phyloP scores from a whole-genome alignment of 208 protist species.

The Novymonas esmeraldas region DNA sequence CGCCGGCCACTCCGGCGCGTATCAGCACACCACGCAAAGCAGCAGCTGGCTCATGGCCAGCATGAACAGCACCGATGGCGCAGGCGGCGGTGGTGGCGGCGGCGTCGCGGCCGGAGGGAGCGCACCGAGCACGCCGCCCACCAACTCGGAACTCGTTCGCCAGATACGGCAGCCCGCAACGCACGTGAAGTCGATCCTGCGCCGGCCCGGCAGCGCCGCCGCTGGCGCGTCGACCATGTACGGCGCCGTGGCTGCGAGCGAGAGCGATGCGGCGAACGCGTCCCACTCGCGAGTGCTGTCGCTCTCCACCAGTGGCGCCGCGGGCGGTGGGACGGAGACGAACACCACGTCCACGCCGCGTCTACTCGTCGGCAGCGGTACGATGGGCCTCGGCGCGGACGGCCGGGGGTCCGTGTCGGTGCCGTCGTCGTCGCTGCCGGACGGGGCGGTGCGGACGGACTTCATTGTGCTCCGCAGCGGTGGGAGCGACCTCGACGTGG shows the following conservation, averaged over 20 bases:
- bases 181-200: slow-evolving; percentile 31
- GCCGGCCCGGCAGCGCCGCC: slow-evolving; percentile 5
- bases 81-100: neutral
- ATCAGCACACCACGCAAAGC: neutral
- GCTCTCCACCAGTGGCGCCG: slow-evolving; percentile 4
- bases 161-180: slow-evolving; percentile 23
- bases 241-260: neutral
- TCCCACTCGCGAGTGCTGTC: slow-evolving; percentile 11
- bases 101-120: neutral
- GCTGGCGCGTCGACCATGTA: neutral
- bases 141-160: slow-evolving; percentile 29
- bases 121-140: neutral
- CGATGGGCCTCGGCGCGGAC: neutral
- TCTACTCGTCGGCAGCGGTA: neutral
- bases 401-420: neutral
- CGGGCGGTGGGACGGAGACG: neutral
- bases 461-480: slow-evolving; percentile 20
- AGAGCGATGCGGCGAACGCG: neutral
- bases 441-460: slow-evolving; percentile 21
- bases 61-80: neutral
- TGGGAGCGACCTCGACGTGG: neutral
- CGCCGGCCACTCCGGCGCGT: too few relatives aligned
- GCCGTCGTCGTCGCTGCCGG: neutral
- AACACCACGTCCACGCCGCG: neutral
- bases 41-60: slow-evolving; percentile 6